Evolutionary conservation across 2,329 filamentous ascomycete genomes (phyloP).

Genomic region (Penicillium oxalicum): DNA sequence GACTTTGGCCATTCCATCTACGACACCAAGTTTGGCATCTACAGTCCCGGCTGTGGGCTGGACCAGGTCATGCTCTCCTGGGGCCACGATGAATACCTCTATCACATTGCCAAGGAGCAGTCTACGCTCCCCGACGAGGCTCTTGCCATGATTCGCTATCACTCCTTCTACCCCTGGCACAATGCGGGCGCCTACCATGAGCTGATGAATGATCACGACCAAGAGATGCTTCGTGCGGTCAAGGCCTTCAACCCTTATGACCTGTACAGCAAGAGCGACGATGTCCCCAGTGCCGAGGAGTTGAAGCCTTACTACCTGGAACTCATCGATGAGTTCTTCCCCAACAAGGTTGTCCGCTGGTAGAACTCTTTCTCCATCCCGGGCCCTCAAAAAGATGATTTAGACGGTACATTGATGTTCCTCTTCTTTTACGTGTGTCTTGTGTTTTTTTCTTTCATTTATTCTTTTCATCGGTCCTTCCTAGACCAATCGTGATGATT

Average conservation of each 20-base stretch:
- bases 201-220: slow-evolving; percentile 78
- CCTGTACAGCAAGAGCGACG: slow-evolving; percentile 85
- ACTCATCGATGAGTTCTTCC: slow-evolving; percentile 69
- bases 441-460: too few relatives aligned
- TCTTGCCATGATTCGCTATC: slow-evolving; percentile 87
- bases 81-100: slow-evolving; percentile 57
- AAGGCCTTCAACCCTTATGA: slow-evolving; percentile 88
- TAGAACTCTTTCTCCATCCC: slow-evolving; percentile 31
- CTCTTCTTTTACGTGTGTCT: background rate
- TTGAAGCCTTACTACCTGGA: slow-evolving; percentile 74
- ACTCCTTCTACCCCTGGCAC: slow-evolving; percentile 92
- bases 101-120: slow-evolving; percentile 80
- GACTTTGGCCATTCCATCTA: slow-evolving; percentile 68
- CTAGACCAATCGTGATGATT: too few relatives aligned
- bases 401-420: background rate
- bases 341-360: slow-evolving; percentile 63
- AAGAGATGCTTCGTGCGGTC: slow-evolving; percentile 73
- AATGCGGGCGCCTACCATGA: slow-evolving; percentile 70
- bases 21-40: slow-evolving; percentile 71
- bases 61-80: slow-evolving; percentile 86
- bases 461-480: too few relatives aligned
- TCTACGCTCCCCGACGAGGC: slow-evolving; percentile 71
- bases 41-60: slow-evolving; percentile 69
- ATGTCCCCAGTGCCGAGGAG: slow-evolving; percentile 66
- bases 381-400: background rate